Percentiles rank a stretch among this genome's conserved stretches.
phyloP scores from a whole-genome alignment of 2,329 filamentous ascomycete species.

The Claviceps maximensis region DNA sequence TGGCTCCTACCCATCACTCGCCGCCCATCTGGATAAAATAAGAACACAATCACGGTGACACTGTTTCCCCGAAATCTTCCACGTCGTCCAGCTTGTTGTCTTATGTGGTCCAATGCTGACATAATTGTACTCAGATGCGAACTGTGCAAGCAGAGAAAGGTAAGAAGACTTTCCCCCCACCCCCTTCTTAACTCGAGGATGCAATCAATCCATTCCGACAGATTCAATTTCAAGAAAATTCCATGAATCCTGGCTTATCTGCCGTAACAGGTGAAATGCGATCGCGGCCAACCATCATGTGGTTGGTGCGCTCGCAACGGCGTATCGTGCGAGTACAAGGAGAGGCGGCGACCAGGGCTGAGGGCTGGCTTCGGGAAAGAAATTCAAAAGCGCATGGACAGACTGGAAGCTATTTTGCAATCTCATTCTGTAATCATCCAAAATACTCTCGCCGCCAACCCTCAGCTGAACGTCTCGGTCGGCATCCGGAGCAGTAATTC shows the following conservation, averaged over 20 bases:
- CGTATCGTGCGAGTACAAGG: constrained; percentile 52
- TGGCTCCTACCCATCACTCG: too few species aligned
- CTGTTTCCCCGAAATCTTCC: not conserved
- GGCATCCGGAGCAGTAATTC: constrained; percentile 34
- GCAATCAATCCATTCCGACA: too few species aligned
- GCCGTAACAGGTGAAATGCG: constrained; percentile 50
- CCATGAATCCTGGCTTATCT: not conserved
- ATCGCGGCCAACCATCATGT: constrained; percentile 60
- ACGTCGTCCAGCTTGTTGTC: constrained; percentile 9
- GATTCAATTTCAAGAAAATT: too few species aligned
- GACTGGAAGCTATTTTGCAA: constrained; percentile 52
- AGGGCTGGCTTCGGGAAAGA: constrained; percentile 59
- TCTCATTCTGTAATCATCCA: constrained; percentile 55
- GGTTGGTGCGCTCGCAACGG: constrained; percentile 55
- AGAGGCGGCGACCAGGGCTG: constrained; percentile 53
- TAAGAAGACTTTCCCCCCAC: constrained; percentile 21
- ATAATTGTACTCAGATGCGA: constrained; percentile 44
- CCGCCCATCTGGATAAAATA: too few species aligned
- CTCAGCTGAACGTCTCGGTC: constrained; percentile 20
- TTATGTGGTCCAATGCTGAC: constrained; percentile 22
- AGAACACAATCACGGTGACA: not conserved
- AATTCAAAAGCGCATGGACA: constrained; percentile 58
- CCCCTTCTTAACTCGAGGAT: too few species aligned
- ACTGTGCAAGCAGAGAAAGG: constrained; percentile 70
- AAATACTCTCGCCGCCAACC: constrained; percentile 30